Base-by-base conservation (phyloP, 352 stramenopile genomes). In the Phytophthora nicotianae region DNA sequence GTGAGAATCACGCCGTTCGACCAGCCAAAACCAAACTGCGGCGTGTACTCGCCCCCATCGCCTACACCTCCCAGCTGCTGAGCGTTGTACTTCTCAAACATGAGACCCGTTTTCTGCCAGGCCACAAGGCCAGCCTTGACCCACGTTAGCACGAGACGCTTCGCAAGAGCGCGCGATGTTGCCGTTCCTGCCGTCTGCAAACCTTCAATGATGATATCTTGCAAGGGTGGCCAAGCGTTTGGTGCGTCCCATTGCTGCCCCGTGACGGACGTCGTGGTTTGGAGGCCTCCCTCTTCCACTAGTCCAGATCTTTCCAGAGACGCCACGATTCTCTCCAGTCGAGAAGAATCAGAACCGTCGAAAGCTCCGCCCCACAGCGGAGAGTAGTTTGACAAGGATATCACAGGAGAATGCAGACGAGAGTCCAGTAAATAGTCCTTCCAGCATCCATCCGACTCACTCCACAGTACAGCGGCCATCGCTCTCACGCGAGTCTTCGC, bases 1-100 rank as follows among this genome's bases (percentile, higher is more conserved):
- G 89, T 85, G 24, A 96, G 72, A 29, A 93, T 87, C 38, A 91
- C 85, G 37, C 88, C 89, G 46, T 93, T 93, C 2, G 79, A 87
- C 87, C 87, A 95, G 50, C 87, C 87, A 70, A 96, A 96, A 58
- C 89, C 89, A 54, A 90, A 83, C 52, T 96, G 89, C 4, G 85
- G 81, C 9, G 86, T 84, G 66, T 97, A 97, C 72, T 97, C 89
- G 50, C 89, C 89, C 4, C 89, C 89, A 47, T 80, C 70, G 9
- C 87, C 85, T 4, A 90, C 65, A 0, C 74, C 77, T 21, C 87
- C 87, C 13, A 87, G 53, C 24, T 84, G 73, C 3, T 67, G 72
- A 43, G 85, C 79, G 63, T 95, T 89, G 68, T 95, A 95, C 71
- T 97, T 97, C 57, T 97, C 89, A 74, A 91, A 93, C 88, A 97